Evolutionary conservation across 2,329 filamentous ascomycete species (phyloP), one percentile per base, ranked within the genome.

Genomic region (Talaromyces sp.): DNA sequence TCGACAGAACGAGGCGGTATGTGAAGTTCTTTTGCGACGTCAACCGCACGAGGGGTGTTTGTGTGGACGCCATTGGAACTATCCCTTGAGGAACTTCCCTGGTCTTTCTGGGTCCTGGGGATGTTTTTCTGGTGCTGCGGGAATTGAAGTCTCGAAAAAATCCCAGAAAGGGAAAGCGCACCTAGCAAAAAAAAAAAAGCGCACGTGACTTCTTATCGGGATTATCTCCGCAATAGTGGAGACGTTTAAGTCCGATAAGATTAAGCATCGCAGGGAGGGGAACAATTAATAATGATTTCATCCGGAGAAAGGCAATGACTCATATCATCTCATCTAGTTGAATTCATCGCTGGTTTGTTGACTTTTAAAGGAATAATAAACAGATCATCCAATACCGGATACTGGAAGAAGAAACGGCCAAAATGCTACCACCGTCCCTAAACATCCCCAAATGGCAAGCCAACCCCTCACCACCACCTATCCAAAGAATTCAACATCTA

Each of bases 1-100:
- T 98, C 23, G 95, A 87, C 60, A 99, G 87, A 52, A 96, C 86
- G 52, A 99, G 87, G 59, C 95, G 91, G 68, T 92, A 88, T 40
- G 90, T 83, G 64, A 99, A 89, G 68, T 89, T 87, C 69, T 89
- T 88, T 75, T 96, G 92, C 69, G 90, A 89, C 57, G 90, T 94
- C 75, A 99, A 93, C 68, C 87, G 87, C 62, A 96, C 69, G 4
- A 81, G 81, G 31, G 78, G 74, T 52, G 40, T 47, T 63, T 81
- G 81, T 44, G 79, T 75, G 64, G 76, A 76, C 5, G 76, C 72
- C 74, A 79, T 78, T 65, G 68, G 50, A 14, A 14, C 8, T 16
- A 12, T 30, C 30, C 27, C 31, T 31, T 12, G 7, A 31, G 16
- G 73, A 74, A 4, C 27, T 27, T 27, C 14, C n/a, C 44, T 23